Evolutionary conservation across 768 basidiomycete genomes (phyloP).

Genomic region (Rhizopogon vesiculosus): DNA sequence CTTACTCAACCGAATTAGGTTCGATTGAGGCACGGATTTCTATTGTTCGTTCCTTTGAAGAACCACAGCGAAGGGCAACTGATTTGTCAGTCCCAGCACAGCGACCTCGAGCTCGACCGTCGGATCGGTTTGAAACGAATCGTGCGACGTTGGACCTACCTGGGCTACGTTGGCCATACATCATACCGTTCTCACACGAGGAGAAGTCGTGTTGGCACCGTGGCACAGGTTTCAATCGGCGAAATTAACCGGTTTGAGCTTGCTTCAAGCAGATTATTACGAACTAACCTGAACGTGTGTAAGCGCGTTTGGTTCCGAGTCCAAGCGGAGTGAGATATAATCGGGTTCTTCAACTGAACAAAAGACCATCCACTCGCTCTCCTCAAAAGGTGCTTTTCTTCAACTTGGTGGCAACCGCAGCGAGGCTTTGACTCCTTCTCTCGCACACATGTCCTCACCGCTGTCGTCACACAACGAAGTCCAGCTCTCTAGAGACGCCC

Average conservation of each 20-base stretch:
- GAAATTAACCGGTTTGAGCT: neutral
- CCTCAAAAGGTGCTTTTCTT: neutral
- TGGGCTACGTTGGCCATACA: neutral
- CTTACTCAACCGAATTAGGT: neutral
- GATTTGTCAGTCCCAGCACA: too few relatives aligned
- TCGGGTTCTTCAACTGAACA: neutral
- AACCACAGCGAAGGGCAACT: neutral
- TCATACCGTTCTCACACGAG: neutral
- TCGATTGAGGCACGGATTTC: neutral
- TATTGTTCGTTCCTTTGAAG: neutral
- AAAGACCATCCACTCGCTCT: neutral
- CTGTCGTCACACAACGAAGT: constrained; percentile 28
- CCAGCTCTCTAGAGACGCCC: constrained; percentile 25
- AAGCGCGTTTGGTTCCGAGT: neutral
- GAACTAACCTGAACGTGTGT: neutral
- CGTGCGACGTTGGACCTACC: neutral
- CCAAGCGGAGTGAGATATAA: neutral
- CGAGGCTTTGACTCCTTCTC: neutral
- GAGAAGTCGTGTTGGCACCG: neutral
- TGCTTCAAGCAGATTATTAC: too few relatives aligned
- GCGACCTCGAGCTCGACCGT: neutral
- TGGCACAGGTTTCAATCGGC: neutral
- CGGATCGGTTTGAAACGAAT: too few relatives aligned
- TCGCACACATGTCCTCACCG: constrained; percentile 10
- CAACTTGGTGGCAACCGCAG: neutral